Conservation (phyloP, 805 yeast species). For the Starmerella apicola region DNA sequence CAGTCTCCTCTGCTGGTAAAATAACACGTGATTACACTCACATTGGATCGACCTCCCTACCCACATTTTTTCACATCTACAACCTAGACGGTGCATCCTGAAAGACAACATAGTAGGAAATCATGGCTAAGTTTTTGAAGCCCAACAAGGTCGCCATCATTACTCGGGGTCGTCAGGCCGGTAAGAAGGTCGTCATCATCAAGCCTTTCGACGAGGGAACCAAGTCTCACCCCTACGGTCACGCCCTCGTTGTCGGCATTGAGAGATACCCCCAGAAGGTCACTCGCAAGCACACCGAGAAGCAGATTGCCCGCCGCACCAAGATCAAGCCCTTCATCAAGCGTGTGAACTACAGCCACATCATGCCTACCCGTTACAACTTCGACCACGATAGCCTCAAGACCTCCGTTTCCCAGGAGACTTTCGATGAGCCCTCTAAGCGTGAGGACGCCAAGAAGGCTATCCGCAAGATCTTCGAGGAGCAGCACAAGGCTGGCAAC, state of each 20-base stretch:
- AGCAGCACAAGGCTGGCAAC: conserved; percentile 97
- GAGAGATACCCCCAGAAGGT: conserved; percentile 98
- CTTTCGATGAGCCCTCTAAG: conserved; percentile 95
- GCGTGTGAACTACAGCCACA: conserved; percentile 98
- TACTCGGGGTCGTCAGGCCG: conserved; percentile 99
- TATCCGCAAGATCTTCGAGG: conserved; percentile 98
- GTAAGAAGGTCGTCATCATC: conserved; percentile 98
- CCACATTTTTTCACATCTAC: conserved; percentile 13
- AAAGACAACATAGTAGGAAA: background rate
- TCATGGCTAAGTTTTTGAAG: conserved; percentile 97
- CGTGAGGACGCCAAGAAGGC: conserved; percentile 98
- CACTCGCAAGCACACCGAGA: conserved; percentile 85
- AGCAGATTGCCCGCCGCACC: conserved; percentile 94
- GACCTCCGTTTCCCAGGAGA: conserved; percentile 79
- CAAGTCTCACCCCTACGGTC: conserved; percentile 97
- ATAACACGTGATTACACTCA: background rate
- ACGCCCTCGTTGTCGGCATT: conserved; percentile 98
- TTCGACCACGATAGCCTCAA: conserved; percentile 94
- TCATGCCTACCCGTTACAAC: conserved; percentile 99
- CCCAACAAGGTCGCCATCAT: conserved; percentile 99
- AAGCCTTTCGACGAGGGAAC: conserved; percentile 98
- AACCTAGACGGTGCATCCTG: conserved; percentile 18
- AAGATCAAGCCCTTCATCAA: conserved; percentile 98
- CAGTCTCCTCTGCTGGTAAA: conserved; percentile 1
- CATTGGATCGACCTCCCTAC: conserved; percentile 2